phyloP scores from a whole-genome alignment of 805 yeast species.

The Candida namnaoensis region DNA sequence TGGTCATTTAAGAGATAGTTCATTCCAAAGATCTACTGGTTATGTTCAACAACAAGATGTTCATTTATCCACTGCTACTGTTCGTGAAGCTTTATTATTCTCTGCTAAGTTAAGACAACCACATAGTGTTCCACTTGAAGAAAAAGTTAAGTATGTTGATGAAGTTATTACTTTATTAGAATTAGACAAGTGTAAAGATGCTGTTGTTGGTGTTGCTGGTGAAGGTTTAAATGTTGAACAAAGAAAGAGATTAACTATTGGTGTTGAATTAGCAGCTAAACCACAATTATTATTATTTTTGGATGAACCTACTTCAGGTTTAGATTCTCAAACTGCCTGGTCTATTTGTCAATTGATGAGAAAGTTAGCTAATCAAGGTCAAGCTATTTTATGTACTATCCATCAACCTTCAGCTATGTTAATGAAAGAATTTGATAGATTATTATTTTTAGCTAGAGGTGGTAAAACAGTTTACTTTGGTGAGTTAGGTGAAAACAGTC shows the following conservation, averaged over 20 bases:
- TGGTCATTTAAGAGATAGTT: slow-evolving; percentile 49
- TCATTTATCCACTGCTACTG: slow-evolving; percentile 61
- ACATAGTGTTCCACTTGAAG: slow-evolving; percentile 39
- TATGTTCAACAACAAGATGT: slow-evolving; percentile 78
- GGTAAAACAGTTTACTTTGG: slow-evolving; percentile 81
- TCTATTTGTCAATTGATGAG: slow-evolving; percentile 59
- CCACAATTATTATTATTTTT: slow-evolving; percentile 54
- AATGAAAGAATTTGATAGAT: slow-evolving; percentile 59
- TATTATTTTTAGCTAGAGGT: slow-evolving; percentile 61
- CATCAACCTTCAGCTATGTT: slow-evolving; percentile 73
- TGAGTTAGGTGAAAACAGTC: slow-evolving; percentile 61
- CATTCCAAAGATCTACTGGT: slow-evolving; percentile 73
- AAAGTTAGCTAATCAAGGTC: slow-evolving; percentile 62
- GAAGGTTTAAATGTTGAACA: slow-evolving; percentile 65
- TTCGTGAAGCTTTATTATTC: slow-evolving; percentile 65
- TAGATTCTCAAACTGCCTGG: slow-evolving; percentile 63
- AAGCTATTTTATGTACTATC: slow-evolving; percentile 68
- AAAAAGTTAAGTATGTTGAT: slow-evolving; percentile 62
- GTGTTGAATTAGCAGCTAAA: slow-evolving; percentile 65
- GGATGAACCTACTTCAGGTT: slow-evolving; percentile 71
- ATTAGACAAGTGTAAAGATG: slow-evolving; percentile 65
- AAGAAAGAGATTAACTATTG: slow-evolving; percentile 59
- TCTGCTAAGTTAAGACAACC: slow-evolving; percentile 72
- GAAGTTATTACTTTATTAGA: slow-evolving; percentile 57
- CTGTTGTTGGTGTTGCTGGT: slow-evolving; percentile 73